Percentiles rank a stretch among this genome's conserved stretches.
Conservation (phyloP, 257 asterid genomes). For the Gentiana macrophylla region DNA sequence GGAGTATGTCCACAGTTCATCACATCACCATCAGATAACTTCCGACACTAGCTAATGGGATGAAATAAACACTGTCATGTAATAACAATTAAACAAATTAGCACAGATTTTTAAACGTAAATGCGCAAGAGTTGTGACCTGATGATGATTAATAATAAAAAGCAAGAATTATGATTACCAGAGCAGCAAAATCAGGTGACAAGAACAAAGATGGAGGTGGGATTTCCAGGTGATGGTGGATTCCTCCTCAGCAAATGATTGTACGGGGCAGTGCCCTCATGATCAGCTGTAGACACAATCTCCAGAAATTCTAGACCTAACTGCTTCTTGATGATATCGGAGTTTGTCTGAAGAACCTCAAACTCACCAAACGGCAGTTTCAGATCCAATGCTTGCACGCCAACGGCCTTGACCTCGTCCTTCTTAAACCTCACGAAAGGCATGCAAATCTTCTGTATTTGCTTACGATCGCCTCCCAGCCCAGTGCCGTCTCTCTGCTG, state of each 20-base stretch:
- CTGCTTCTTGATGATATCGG: slow-evolving; percentile 63
- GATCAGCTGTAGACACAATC: slow-evolving; percentile 44
- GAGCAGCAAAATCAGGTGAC: neutral
- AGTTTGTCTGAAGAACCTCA: slow-evolving; percentile 57
- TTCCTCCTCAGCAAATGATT: slow-evolving; percentile 45
- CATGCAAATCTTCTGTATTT: slow-evolving; percentile 74
- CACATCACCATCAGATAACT: no score
- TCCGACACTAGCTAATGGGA: no score
- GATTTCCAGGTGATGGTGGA: slow-evolving; percentile 86
- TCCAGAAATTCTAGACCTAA: slow-evolving; percentile 62
- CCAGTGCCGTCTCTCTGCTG: slow-evolving; percentile 48
- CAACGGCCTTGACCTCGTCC: slow-evolving; percentile 61
- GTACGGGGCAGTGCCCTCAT: slow-evolving; percentile 41
- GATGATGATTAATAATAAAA: no score
- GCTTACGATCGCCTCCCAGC: slow-evolving; percentile 48
- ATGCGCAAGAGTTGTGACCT: no score
- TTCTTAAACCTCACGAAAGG: slow-evolving; percentile 89
- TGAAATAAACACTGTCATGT: no score
- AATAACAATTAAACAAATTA: no score
- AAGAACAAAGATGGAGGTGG: slow-evolving; percentile 57
- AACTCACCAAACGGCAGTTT: slow-evolving; percentile 82
- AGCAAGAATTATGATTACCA: no score
- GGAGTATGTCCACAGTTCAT: no score
- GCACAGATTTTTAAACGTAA: no score
- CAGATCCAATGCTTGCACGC: slow-evolving; percentile 67